A percentile compares a stretch with the other conserved stretches of the same genome.
phyloP scores from a whole-genome alignment of 148 eudicot genomes.

The Camellia granthamiana region DNA sequence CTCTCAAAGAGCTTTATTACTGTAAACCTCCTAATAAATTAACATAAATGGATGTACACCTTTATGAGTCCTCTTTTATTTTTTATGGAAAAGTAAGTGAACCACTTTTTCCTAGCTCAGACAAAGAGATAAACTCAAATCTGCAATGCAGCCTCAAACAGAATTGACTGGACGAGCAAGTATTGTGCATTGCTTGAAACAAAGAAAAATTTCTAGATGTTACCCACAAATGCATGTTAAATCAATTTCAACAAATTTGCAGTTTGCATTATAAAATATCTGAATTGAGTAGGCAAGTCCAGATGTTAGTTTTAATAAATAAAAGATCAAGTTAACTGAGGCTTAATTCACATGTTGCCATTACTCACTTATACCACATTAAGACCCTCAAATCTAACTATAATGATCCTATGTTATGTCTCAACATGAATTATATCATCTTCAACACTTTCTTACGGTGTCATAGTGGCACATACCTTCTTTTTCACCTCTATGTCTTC shows the following conservation, averaged over 20 bases:
- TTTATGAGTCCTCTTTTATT: background rate
- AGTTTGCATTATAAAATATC: too few species aligned
- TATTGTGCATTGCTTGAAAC: background rate
- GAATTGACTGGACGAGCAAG: background rate
- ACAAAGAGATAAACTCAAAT: background rate
- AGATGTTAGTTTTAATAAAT: too few species aligned
- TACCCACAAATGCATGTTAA: background rate
- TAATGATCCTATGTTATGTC: background rate
- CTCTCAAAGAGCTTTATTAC: background rate
- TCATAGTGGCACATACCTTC: background rate
- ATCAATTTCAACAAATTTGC: too few species aligned
- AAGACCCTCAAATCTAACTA: background rate
- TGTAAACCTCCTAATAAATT: background rate
- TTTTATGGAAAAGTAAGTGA: background rate
- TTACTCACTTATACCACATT: background rate
- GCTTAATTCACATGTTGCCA: too few species aligned
- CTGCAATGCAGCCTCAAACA: background rate
- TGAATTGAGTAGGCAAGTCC: too few species aligned
- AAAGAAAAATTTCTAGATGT: background rate
- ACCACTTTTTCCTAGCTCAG: background rate
- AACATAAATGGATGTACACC: background rate
- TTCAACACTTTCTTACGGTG: background rate
- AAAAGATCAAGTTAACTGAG: too few species aligned
- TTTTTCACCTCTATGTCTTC: too few species aligned
- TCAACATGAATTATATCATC: background rate